Evolutionary conservation across 768 basidiomycete species (phyloP).

Genomic region (Phanerochaete sordida): DNA sequence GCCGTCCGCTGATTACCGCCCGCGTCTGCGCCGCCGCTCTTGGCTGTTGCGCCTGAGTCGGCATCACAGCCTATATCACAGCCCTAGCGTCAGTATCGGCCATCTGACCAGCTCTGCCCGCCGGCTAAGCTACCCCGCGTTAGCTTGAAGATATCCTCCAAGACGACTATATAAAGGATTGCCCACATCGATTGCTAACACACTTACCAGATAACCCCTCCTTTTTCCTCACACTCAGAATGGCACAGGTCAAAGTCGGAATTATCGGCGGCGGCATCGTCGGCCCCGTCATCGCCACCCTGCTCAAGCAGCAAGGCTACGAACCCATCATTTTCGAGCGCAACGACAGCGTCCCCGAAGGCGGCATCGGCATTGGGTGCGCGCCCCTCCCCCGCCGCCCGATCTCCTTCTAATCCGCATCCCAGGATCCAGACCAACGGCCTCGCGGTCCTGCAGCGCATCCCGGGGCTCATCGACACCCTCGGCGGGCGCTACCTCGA

Average conservation of each 20-base stretch:
- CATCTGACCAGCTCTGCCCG: no score
- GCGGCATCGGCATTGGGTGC: slow-evolving; percentile 30
- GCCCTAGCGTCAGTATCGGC: no score
- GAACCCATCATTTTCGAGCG: slow-evolving; percentile 5
- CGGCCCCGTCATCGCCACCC: not conserved
- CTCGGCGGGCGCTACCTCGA: not conserved
- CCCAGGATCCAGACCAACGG: slow-evolving; percentile 8
- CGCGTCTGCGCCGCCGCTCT: no score
- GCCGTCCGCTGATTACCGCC: no score
- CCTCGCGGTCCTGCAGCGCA: not conserved
- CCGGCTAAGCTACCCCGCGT: no score
- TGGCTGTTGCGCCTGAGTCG: no score
- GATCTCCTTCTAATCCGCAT: not conserved
- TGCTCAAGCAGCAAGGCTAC: slow-evolving; percentile 6
- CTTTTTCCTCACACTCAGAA: not conserved
- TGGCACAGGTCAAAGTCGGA: not conserved
- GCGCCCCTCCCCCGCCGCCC: not conserved
- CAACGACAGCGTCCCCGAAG: slow-evolving; percentile 12
- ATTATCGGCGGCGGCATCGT: not conserved
- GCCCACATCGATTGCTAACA: not conserved
- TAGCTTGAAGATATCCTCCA: no score
- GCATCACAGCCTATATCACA: no score
- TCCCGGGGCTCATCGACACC: slow-evolving; percentile 8
- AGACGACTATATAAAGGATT: no score
- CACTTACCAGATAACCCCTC: not conserved